Conservation (phyloP, 1,139 yeast species). For the Yamadazyma pseudoaaseri region DNA sequence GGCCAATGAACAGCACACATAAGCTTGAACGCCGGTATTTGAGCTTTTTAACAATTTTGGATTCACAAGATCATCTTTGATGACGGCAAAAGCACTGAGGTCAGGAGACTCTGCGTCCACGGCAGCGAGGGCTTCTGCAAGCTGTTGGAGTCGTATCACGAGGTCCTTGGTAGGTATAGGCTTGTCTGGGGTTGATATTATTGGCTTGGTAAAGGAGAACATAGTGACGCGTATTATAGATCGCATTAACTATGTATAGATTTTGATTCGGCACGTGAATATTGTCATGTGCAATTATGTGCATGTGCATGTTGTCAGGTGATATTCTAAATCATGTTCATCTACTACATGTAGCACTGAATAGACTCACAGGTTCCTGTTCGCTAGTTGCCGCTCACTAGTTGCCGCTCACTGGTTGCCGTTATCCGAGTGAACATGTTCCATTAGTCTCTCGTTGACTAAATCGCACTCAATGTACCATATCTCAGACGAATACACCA, state of each 20-base stretch:
- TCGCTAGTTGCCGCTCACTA: no score
- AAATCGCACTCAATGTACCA: slow-evolving; percentile 10
- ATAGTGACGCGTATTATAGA: background rate
- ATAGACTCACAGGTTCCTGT: no score
- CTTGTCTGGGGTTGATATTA: slow-evolving; percentile 53
- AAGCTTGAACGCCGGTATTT: slow-evolving; percentile 71
- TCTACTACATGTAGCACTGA: no score
- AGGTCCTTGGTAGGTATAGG: slow-evolving; percentile 63
- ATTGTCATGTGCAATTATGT: no score
- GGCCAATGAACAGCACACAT: slow-evolving; percentile 69
- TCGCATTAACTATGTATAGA: no score
- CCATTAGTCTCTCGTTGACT: no score
- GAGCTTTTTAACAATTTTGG: slow-evolving; percentile 59
- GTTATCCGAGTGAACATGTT: no score
- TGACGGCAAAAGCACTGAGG: slow-evolving; percentile 36
- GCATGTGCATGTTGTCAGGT: no score
- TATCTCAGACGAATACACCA: slow-evolving; percentile 27
- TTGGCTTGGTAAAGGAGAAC: slow-evolving; percentile 34
- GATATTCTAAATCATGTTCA: no score
- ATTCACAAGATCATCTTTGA: slow-evolving; percentile 55
- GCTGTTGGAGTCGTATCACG: slow-evolving; percentile 35
- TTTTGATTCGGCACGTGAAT: no score
- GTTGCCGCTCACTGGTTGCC: no score
- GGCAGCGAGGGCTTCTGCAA: slow-evolving; percentile 61
- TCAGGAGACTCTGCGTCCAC: slow-evolving; percentile 63